Percentiles rank a stretch among this genome's conserved stretches.
phyloP scores from a whole-genome alignment of 148 eudicot species.

The Cornus florida region DNA sequence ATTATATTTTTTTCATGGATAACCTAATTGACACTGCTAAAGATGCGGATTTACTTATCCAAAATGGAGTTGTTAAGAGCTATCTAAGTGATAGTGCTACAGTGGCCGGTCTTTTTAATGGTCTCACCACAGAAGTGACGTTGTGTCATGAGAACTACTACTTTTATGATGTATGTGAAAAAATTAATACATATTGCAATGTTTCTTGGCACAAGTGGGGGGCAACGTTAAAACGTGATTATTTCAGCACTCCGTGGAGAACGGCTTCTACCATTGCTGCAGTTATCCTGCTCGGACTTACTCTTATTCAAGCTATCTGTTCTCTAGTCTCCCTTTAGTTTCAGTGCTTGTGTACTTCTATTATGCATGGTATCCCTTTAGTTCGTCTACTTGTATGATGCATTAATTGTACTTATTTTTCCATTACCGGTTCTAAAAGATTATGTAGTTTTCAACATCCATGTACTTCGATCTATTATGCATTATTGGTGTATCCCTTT shows the following conservation, averaged over 20 bases:
- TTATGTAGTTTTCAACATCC: too few relatives aligned
- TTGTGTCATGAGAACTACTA: neutral
- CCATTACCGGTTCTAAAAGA: too few relatives aligned
- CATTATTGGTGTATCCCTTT: too few relatives aligned
- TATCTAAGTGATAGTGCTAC: neutral
- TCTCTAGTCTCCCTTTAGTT: neutral
- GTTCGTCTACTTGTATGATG: neutral
- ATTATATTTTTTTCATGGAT: conserved; percentile 1
- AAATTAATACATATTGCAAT: neutral
- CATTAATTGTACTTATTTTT: too few relatives aligned
- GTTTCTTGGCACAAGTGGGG: conserved; percentile 4
- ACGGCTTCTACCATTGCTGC: neutral
- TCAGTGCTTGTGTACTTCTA: too few relatives aligned
- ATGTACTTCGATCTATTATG: too few relatives aligned
- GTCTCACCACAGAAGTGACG: neutral
- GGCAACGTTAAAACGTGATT: conserved; percentile 2
- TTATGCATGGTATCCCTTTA: neutral
- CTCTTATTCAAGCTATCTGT: neutral
- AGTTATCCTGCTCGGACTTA: neutral
- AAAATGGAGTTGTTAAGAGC: neutral
- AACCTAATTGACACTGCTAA: neutral
- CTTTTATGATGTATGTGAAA: neutral
- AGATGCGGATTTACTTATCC: conserved; percentile 3
- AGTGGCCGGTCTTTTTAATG: neutral
- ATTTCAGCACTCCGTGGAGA: conserved; percentile 10